Percentiles rank a stretch among this genome's conserved stretches.
Evolutionary conservation across 2,329 filamentous ascomycete genomes (phyloP).

Genomic region (Neofusicoccum kwambonambiense): DNA sequence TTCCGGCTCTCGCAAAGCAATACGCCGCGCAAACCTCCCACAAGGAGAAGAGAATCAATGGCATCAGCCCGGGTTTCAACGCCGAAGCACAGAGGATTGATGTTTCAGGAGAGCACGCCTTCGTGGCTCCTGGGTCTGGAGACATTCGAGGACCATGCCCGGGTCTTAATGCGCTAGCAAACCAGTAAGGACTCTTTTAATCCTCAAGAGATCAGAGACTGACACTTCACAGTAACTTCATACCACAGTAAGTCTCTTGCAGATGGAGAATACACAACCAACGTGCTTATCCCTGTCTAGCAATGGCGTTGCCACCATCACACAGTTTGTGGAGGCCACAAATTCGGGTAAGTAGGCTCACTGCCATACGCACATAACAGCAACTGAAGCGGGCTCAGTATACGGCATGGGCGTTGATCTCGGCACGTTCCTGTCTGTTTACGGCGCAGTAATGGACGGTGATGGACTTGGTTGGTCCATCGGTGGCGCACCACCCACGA

Average conservation of each 20-base stretch:
- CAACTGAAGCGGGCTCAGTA: neutral
- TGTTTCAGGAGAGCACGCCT: slow-evolving; percentile 3
- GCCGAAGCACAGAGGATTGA: slow-evolving; percentile 5
- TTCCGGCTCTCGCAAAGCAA: slow-evolving; percentile 1
- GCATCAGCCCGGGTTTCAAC: neutral
- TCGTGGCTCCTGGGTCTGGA: neutral
- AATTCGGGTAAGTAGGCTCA: neutral
- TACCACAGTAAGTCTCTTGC: neutral
- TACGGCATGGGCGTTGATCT: slow-evolving; percentile 4
- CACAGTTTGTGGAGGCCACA: neutral
- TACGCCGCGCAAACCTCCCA: neutral
- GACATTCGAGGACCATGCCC: slow-evolving; percentile 5
- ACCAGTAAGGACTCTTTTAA: neutral
- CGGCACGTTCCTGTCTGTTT: neutral
- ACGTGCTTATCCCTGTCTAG: neutral
- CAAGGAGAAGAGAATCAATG: neutral
- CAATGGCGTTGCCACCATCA: slow-evolving; percentile 6
- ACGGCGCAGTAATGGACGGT: slow-evolving; percentile 9
- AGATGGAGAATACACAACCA: neutral
- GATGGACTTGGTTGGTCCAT: slow-evolving; percentile 5
- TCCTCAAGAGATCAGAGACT: neutral
- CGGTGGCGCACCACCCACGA: neutral
- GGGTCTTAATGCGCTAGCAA: slow-evolving; percentile 4
- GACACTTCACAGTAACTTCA: neutral
- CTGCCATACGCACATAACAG: neutral